Evolutionary conservation across 352 stramenopile species (phyloP).

Genomic region (Globisporangium spinosum): DNA sequence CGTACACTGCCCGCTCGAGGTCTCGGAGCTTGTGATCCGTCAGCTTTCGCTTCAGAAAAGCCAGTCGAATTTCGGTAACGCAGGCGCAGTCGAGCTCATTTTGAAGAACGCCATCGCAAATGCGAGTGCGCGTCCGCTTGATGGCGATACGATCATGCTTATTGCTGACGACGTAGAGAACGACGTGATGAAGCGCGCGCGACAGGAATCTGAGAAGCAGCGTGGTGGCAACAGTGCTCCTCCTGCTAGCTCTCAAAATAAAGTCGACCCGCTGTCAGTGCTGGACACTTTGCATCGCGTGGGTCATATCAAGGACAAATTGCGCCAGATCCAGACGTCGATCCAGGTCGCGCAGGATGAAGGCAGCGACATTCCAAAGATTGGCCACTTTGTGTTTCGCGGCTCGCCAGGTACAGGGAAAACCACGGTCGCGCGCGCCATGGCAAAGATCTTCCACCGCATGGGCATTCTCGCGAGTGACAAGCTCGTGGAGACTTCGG

Average conservation of each 20-base stretch:
- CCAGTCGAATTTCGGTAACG: slow-evolving; percentile 89
- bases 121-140: slow-evolving; percentile 44
- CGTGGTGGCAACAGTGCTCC: neutral
- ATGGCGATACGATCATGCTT: slow-evolving; percentile 36
- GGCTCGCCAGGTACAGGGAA: slow-evolving; percentile 87
- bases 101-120: slow-evolving; percentile 74
- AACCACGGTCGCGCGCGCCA: slow-evolving; percentile 87
- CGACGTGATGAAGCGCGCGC: slow-evolving; percentile 28
- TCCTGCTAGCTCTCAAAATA: neutral
- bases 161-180: slow-evolving; percentile 56
- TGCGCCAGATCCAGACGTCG: slow-evolving; percentile 49
- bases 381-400: slow-evolving; percentile 88
- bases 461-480: slow-evolving; percentile 90
- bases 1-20: slow-evolving; percentile 46
- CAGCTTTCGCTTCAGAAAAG: slow-evolving; percentile 63
- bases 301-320: slow-evolving; percentile 51
- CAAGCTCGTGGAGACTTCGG: slow-evolving; percentile 89
- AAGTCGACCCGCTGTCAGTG: slow-evolving; percentile 40
- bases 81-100: slow-evolving; percentile 80
- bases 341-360: slow-evolving; percentile 67
- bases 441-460: slow-evolving; percentile 92
- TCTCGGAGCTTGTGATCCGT: slow-evolving; percentile 49
- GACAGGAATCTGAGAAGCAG: neutral
- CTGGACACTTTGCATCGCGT: slow-evolving; percentile 60
- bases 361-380: slow-evolving; percentile 47